Conservation (phyloP, 78 protist genomes). For the Pigoraptor vietnamica region DNA sequence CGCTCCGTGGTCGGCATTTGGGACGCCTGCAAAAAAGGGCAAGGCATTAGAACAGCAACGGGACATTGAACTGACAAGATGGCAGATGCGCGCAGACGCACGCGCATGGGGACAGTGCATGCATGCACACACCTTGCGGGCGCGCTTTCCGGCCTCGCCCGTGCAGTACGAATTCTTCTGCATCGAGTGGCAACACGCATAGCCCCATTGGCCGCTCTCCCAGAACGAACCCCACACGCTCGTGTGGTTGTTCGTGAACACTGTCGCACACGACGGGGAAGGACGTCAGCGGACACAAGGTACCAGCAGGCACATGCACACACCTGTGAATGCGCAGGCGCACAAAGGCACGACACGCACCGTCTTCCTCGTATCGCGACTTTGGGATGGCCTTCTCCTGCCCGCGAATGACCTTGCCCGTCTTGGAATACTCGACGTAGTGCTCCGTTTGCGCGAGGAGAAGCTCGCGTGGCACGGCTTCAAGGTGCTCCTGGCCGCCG, state of each 20-base stretch:
- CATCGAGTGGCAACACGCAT: slow-evolving; percentile 73
- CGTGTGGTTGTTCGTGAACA: slow-evolving; percentile 71
- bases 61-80: no score
- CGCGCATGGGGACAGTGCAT: no score
- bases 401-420: slow-evolving; percentile 77
- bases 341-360: not conserved
- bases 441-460: slow-evolving; percentile 78
- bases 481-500: slow-evolving; percentile 83
- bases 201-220: slow-evolving; percentile 90
- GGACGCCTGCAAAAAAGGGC: not conserved
- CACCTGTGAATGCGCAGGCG: no score
- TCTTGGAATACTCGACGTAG: slow-evolving; percentile 82
- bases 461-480: slow-evolving; percentile 39
- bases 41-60: no score
- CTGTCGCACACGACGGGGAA: not conserved
- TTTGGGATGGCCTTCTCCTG: slow-evolving; percentile 19
- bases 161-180: slow-evolving; percentile 68
- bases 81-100: no score
- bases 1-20: not conserved
- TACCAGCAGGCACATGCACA: not conserved
- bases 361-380: slow-evolving; percentile 86
- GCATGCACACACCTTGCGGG: no score
- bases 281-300: no score
- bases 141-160: slow-evolving; percentile 72
- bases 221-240: slow-evolving; percentile 93